Base-by-base conservation (phyloP, 2,329 filamentous ascomycete species). In the Apiospora koreana region DNA sequence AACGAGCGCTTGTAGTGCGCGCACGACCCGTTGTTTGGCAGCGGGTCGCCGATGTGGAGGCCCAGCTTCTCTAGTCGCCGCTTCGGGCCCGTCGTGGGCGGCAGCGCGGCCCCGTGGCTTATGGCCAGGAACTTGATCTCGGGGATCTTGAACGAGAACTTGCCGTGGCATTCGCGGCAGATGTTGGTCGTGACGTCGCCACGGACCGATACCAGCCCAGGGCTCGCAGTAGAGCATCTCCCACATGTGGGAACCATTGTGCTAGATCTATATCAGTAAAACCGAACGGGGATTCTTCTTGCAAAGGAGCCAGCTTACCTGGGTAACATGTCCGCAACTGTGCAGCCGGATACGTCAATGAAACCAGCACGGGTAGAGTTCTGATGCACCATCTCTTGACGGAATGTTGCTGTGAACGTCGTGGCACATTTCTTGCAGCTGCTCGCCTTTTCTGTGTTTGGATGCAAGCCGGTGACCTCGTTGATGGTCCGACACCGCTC, bases 211-310 rank as follows among this genome's bases (percentile, higher is more conserved):
- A 91, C 86, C 43, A 96, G 86, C 0, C 92, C 93, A 4, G 87
- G 86, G 72, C 90, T 89, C 1, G 88, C 76, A 0, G 90, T 92
- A 41, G 93, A 96, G 81, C 94, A 97, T 76, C 88, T 86, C 1
- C 88, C 86, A 79, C 94, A 97, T 0, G 92, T 95, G 21, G 94
- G 94, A 41, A 93, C 82, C 81, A 97, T 95, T 50, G 89, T 91
- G 80, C 92, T 94, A 69, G 65, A 64, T 41, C 68, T 50, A 12
- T 14, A 28, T 70, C 21, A 70, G 69, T 28, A 70, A 68, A 68
- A 65, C 23, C 45, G 23, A 62, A 23, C 21, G 21, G 9, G 3
- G 18, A 8, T 10, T 23, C 10, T 23, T 2, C 31, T 7, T 35
- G 10, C 9, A 3, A 38, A 35, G 35, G 35, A 18, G 42, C 28